Percentiles rank a stretch among this genome's conserved stretches.
phyloP scores from a whole-genome alignment of 2,329 filamentous ascomycete species.

The Fusarium begoniae region DNA sequence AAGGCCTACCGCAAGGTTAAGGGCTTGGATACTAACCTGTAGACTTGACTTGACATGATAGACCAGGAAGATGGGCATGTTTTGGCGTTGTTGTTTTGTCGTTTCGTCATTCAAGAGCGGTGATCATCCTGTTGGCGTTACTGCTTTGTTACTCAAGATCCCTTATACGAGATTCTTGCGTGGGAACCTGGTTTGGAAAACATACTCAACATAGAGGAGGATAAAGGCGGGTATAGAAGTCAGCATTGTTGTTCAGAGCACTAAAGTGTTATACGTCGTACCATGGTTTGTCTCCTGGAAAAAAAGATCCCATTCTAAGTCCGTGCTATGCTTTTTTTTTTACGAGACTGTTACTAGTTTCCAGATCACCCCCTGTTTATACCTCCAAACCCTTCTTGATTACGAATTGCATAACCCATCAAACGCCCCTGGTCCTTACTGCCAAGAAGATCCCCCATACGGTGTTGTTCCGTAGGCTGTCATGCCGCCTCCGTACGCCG shows the following conservation, averaged over 20 bases:
- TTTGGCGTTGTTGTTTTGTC: constrained; percentile 38
- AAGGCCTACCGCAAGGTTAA: constrained; percentile 72
- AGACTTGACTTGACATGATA: constrained; percentile 32
- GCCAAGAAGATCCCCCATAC: constrained; percentile 62
- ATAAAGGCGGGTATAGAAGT: not conserved
- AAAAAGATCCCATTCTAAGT: constrained; percentile 39
- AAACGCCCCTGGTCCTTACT: constrained; percentile 45
- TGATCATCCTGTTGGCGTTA: constrained; percentile 39
- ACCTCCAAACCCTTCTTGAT: constrained; percentile 32
- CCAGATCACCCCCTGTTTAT: constrained; percentile 22
- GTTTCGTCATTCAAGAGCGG: constrained; percentile 21
- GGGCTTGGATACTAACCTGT: constrained; percentile 46
- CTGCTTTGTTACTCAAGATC: constrained; percentile 16
- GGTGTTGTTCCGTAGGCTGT: constrained; percentile 71
- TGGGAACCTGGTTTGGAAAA: constrained; percentile 21
- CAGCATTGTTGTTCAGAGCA: not conserved
- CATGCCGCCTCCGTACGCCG: constrained; percentile 72
- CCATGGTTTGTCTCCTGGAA: constrained; percentile 5
- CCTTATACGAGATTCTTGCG: constrained; percentile 6
- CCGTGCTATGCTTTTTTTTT: constrained; percentile 41
- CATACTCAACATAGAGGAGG: constrained; percentile 15
- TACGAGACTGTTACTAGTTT: constrained; percentile 32
- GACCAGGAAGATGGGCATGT: constrained; percentile 30
- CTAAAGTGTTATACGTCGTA: not conserved
- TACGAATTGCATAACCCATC: constrained; percentile 33